Evolutionary conservation across 176 grass and related monocot species (phyloP), one percentile per base, ranked within the genome.

Genomic region (Saccharum officinarum): DNA sequence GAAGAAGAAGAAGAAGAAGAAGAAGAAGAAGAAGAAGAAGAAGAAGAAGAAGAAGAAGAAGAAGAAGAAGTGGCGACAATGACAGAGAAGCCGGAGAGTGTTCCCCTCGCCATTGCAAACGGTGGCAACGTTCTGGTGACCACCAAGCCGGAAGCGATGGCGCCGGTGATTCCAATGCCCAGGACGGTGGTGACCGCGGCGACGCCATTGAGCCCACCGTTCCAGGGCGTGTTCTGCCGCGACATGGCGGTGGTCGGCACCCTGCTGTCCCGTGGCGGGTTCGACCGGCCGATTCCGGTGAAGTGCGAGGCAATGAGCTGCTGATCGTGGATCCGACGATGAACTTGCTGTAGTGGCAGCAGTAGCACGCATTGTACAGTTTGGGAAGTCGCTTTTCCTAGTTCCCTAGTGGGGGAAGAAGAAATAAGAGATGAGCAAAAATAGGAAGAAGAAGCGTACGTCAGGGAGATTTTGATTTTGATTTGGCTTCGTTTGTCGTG

Each of bases 281-380:
- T 90, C 80, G 79, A 83, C 57, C 34, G 75, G 57, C 34, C 89
- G 10, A 98, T 98, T 40, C 90, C 86, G 23, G 84, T 94, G 45
- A 99, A 96, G 82, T 94, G 89, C 20, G 86, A 95, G 86, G 93
- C 93, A 3, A 85, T 99, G 86, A 96, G 86, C 70, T 99, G 97
- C 89, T 96, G 86, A 92, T 36, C 11, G 0, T 10, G 1, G 31
- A 17, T 22, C 18, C 46, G 7, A 54, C 50, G 50, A 54, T 54
- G 15, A 50, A 50, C 4, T 17, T 8, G 50, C 49, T 52, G 3
- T 47, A 47, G 45, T 11, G 45, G 3, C 45, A 14, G 44, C 12
- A 47, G 12, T 49, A 0, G 46, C 46, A 17, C 6, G 15, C 49
- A 52, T 52, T 52, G 50, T 54, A 54, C 50, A 54, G 52, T 55